phyloP scores from a whole-genome alignment of 2,329 filamentous ascomycete species.

The Trichoderma sp. region DNA sequence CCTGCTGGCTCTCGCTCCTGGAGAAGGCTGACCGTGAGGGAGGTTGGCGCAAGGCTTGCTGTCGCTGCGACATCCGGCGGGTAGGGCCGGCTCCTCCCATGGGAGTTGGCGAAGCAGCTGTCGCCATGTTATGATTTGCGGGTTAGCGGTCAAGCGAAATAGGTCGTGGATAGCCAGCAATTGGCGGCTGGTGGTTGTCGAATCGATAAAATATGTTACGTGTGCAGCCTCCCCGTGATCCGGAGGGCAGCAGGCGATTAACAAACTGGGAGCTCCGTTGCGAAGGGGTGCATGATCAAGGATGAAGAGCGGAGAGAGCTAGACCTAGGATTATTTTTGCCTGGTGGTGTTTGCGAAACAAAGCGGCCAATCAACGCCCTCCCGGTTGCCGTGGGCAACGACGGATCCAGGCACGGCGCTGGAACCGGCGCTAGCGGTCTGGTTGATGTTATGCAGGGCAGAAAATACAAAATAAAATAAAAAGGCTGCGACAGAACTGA shows the following conservation, averaged over 20 bases:
- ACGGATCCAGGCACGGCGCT: neutral
- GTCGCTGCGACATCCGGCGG: constrained; percentile 58
- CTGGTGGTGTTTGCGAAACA: constrained; percentile 11
- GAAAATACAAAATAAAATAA: neutral
- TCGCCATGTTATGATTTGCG: constrained; percentile 41
- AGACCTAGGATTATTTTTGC: constrained; percentile 32
- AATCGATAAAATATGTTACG: constrained; percentile 42
- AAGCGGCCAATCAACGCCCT: constrained; percentile 35
- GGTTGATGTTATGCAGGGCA: neutral
- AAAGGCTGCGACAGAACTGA: neutral
- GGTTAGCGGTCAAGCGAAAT: constrained; percentile 26
- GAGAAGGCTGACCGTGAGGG: constrained; percentile 48
- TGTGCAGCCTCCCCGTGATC: constrained; percentile 43
- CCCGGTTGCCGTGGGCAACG: constrained; percentile 38
- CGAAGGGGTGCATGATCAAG: constrained; percentile 21
- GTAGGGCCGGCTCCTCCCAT: constrained; percentile 51
- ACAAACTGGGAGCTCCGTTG: constrained; percentile 11
- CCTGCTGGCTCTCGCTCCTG: constrained; percentile 49
- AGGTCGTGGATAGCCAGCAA: constrained; percentile 25
- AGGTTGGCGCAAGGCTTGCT: constrained; percentile 56
- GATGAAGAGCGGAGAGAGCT: constrained; percentile 20
- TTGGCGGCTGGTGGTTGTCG: constrained; percentile 25
- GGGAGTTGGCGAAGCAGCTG: constrained; percentile 58
- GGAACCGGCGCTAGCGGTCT: neutral
- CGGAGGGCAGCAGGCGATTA: constrained; percentile 32